Conservation (phyloP, 345 rosid species). For the Eucalyptus camaldulensis region DNA sequence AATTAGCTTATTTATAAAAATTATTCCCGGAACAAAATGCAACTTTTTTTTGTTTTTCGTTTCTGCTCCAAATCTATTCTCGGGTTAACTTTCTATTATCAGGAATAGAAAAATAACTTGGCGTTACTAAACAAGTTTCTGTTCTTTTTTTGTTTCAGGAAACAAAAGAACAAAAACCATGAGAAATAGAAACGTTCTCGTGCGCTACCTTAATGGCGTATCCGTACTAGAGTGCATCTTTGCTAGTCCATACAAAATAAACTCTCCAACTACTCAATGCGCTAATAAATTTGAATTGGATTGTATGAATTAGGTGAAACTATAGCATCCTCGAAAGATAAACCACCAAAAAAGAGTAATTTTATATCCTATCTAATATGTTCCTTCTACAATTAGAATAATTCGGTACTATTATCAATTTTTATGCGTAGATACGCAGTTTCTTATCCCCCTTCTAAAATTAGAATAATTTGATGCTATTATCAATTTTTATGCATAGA, state of each 20-base stretch:
- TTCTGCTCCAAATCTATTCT: too few relatives aligned
- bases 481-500: background rate
- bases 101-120: too few relatives aligned
- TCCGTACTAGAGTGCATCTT: background rate
- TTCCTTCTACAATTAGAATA: background rate
- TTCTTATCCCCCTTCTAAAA: background rate
- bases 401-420: background rate
- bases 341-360: background rate
- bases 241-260: background rate
- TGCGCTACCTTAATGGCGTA: background rate
- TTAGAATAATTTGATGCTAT: background rate
- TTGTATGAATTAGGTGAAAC: background rate
- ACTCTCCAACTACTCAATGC: background rate
- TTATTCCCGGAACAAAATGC: too few relatives aligned
- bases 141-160: too few relatives aligned
- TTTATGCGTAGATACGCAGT: background rate
- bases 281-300: background rate
- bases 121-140: too few relatives aligned
- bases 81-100: too few relatives aligned
- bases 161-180: too few relatives aligned
- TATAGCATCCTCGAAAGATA: background rate
- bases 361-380: background rate
- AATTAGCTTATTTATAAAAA: too few relatives aligned
- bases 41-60: too few relatives aligned
- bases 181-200: too few relatives aligned